A percentile compares a stretch with the other conserved stretches of the same genome.
phyloP scores from a whole-genome alignment of 2,329 filamentous ascomycete genomes.

The Colletotrichum neosansevieriae region DNA sequence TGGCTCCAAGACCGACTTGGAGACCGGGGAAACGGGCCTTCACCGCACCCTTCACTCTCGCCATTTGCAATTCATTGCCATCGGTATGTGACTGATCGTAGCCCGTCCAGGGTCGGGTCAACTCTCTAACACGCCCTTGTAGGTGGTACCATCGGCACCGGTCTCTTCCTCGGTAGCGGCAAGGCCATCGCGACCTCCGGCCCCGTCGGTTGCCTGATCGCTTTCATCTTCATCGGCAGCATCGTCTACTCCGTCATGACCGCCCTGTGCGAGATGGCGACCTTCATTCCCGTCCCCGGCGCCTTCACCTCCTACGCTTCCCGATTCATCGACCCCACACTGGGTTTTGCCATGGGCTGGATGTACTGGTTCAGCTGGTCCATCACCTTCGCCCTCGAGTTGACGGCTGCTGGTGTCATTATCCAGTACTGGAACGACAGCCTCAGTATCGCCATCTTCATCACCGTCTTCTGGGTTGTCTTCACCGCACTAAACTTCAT shows the following conservation, averaged over 20 bases:
- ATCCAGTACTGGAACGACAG: constrained; percentile 78
- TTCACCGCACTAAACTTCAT: constrained; percentile 78
- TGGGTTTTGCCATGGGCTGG: constrained; percentile 85
- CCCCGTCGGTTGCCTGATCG: constrained; percentile 75
- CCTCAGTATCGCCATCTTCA: constrained; percentile 78
- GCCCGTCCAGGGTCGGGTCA: background rate
- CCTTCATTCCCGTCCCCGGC: constrained; percentile 81
- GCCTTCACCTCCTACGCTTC: constrained; percentile 82
- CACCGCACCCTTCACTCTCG: constrained; percentile 53
- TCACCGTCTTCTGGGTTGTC: constrained; percentile 78
- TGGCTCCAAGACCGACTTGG: constrained; percentile 49
- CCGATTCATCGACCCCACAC: constrained; percentile 78
- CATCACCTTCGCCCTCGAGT: constrained; percentile 78
- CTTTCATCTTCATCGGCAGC: constrained; percentile 76
- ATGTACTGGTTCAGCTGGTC: constrained; percentile 86
- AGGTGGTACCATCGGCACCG: constrained; percentile 76
- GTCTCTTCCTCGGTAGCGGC: constrained; percentile 78
- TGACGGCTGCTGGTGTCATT: constrained; percentile 79
- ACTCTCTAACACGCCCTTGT: constrained; percentile 11
- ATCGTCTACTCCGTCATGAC: constrained; percentile 83
- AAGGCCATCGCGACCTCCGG: constrained; percentile 72
- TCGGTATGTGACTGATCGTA: constrained; percentile 48
- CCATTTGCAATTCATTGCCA: constrained; percentile 64
- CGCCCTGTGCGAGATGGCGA: constrained; percentile 78
- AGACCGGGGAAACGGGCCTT: constrained; percentile 51